Evolutionary conservation across 1,284 basidiomycete species (phyloP).

Genomic region (Tilletia indica): DNA sequence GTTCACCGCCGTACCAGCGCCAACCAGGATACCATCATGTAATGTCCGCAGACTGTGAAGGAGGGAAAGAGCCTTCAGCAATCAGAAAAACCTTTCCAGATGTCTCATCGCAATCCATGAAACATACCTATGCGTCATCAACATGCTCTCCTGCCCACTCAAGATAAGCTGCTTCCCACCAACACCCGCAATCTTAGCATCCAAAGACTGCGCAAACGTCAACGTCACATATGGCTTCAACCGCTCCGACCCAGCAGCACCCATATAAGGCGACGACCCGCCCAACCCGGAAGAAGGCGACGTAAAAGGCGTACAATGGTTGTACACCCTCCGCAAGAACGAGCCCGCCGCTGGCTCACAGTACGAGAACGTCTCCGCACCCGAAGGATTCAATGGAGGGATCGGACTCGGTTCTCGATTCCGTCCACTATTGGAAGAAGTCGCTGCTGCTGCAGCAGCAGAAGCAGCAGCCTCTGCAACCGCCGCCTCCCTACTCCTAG

Average conservation of each 20-base stretch:
- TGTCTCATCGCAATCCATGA: too few species aligned
- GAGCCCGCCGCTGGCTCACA: constrained; percentile 5
- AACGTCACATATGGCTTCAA: constrained; percentile 64
- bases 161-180: constrained; percentile 74
- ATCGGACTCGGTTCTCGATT: not conserved
- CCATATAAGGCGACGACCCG: not conserved
- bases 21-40: constrained; percentile 89
- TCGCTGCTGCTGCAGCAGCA: not conserved
- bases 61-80: not conserved
- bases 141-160: constrained; percentile 81
- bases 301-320: constrained; percentile 5
- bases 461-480: not conserved
- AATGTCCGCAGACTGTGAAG: constrained; percentile 61
- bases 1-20: constrained; percentile 82
- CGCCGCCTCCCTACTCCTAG: not conserved
- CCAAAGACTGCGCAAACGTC: constrained; percentile 91
- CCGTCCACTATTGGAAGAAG: not conserved
- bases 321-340: constrained; percentile 14
- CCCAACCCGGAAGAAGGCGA: not conserved
- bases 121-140: constrained; percentile 85
- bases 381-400: constrained; percentile 1
- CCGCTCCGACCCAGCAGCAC: not conserved
- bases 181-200: constrained; percentile 83
- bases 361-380: constrained; percentile 1
- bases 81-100: too few species aligned